Base-by-base conservation (phyloP, 108 stramenopile genomes). In the Cylindrotheca fusiformis region DNA sequence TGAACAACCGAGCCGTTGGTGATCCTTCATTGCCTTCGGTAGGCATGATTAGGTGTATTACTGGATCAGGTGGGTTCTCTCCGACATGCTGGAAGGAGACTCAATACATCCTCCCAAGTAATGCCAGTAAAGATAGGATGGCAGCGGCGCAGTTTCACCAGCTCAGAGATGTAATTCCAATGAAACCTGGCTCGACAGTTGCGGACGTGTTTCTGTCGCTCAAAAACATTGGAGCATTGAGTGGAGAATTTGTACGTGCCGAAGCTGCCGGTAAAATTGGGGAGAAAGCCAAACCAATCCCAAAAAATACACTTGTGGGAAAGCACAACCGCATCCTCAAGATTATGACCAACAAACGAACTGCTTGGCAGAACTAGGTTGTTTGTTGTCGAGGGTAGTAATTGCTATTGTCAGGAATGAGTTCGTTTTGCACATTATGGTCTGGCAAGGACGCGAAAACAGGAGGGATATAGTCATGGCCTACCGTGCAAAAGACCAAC, bases 171-270 rank as follows among this genome's bases (percentile, higher is more conserved):
- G 85, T 82, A 14, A 36, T 91, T 17, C 45, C 82, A 10, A 86
- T 95, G 86, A 95, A 90, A 54, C 87, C 86, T 10, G 87, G 94
- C 17, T 91, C 90, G 14, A 95, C 88, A 18, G 90, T 95, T 0
- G 83, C 90, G 32, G 90, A 95, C 73, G 83, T 84, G 1, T 95
- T 88, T 49, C 46, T 78, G 8, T 10, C 74, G 10, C 58, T 95
- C 49, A 95, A 95, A 62, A 59, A 58, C 12, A 48, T 78, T 12
- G 88, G 88, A 6, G 87, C 81, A 25, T 28, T 95, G 19, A 65
- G 89, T 23, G 93, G 93, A 8, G 89, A 91, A 60, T 95, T 90
- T 66, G 87, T 95, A 2, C 55, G 94, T 45, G 94, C 90, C 4
- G 94, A 95, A 68, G 88, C 74, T 22, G 71, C 76, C 1, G 74